phyloP scores from a whole-genome alignment of 2,329 filamentous ascomycete species.

The Allantophomopsis lycopodina region DNA sequence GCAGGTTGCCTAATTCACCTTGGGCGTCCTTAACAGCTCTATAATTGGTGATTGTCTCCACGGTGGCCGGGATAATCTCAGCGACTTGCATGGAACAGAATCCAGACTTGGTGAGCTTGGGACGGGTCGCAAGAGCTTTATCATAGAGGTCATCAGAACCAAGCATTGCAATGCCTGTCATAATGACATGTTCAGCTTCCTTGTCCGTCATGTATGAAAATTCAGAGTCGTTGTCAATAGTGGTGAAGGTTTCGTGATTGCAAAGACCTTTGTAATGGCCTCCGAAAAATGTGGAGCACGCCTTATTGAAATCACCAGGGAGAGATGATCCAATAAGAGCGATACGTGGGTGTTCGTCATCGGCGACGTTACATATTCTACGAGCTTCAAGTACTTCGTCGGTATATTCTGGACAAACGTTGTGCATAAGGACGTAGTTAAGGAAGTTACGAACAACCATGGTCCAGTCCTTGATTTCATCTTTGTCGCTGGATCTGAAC shows the following conservation, averaged over 20 bases:
- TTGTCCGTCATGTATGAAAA: conserved; percentile 14
- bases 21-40: conserved; percentile 23
- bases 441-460: conserved; percentile 73
- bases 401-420: conserved; percentile 72
- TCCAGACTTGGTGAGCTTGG: conserved; percentile 29
- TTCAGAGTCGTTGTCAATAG: not conserved
- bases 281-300: conserved; percentile 55
- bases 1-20: conserved; percentile 18
- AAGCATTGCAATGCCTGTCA: conserved; percentile 26
- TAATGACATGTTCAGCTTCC: conserved; percentile 27
- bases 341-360: conserved; percentile 50
- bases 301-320: conserved; percentile 72
- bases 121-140: conserved; percentile 15
- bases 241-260: not conserved
- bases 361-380: conserved; percentile 50
- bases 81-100: conserved; percentile 48
- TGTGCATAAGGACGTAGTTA: conserved; percentile 72
- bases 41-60: conserved; percentile 28
- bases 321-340: conserved; percentile 35
- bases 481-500: conserved; percentile 37
- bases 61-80: conserved; percentile 29
- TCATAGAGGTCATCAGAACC: conserved; percentile 18
- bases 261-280: conserved; percentile 20
- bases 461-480: conserved; percentile 43
- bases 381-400: conserved; percentile 54